Percentiles rank a stretch among this genome's conserved stretches.
Conservation (phyloP, 371 early-diverging fungal species). For the Apophysomyces sp. region DNA sequence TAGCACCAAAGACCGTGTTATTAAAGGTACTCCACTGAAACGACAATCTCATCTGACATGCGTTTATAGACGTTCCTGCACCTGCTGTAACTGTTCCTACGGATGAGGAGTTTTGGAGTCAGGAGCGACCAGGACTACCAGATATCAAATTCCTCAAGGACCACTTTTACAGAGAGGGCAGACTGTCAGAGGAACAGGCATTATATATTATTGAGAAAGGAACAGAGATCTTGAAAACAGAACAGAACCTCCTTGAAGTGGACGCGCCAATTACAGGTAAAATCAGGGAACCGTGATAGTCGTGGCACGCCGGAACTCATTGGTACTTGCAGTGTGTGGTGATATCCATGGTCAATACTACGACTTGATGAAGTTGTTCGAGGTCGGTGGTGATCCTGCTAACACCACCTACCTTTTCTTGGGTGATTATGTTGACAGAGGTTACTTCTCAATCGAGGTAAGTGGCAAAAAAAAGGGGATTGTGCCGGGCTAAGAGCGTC, state of each 20-base stretch:
- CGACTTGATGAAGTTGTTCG: conserved; percentile 98
- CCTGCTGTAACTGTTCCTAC: conserved; percentile 53
- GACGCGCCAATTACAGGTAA: conserved; percentile 91
- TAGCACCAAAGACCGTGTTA: conserved; percentile 72
- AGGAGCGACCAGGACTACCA: conserved; percentile 72
- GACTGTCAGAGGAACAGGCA: conserved; percentile 91
- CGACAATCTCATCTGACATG: background rate
- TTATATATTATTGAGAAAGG: conserved; percentile 76
- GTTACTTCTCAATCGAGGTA: conserved; percentile 90
- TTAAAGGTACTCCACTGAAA: conserved; percentile 55
- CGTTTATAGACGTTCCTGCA: conserved; percentile 51
- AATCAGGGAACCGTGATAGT: background rate
- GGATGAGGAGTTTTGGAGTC: conserved; percentile 56
- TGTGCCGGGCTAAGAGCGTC: background rate
- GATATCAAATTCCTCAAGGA: conserved; percentile 80
- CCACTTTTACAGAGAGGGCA: conserved; percentile 90
- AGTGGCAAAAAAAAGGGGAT: background rate
- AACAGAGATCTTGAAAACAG: conserved; percentile 72
- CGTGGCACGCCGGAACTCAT: background rate
- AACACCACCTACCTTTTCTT: conserved; percentile 88
- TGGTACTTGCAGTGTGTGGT: conserved; percentile 77
- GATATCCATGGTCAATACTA: conserved; percentile 99
- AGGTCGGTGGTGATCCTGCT: conserved; percentile 94
- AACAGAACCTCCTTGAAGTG: conserved; percentile 85
- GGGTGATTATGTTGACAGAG: conserved; percentile 99